Evolutionary conservation across 2,329 filamentous ascomycete species (phyloP), one percentile per base, ranked within the genome.

Genomic region (Fusarium scirpi): DNA sequence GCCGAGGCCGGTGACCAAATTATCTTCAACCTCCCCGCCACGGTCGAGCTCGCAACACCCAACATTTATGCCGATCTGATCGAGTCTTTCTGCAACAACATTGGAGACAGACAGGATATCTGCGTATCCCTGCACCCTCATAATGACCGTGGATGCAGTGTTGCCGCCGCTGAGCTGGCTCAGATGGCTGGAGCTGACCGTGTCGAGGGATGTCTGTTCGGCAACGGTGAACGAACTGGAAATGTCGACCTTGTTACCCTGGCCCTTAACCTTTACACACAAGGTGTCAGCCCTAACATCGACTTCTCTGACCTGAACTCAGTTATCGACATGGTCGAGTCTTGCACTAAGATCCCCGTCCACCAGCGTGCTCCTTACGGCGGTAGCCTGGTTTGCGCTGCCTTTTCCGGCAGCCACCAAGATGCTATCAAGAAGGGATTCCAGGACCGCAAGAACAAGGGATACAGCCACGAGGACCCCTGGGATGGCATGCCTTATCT

Each of bases 21-120:
- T 80, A 97, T 99, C 78, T 96, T 99, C 86, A 98, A 98, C 83
- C 86, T 99, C 54, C 95, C 96, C 1, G 95, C 96, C 3, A 99
- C 96, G 0, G 95, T 98, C 38, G 96, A 99, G 83, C 91, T 98
- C 90, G 84, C 93, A 1, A 98, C 96, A 1, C 94, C 94, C 34
- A 99, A 99, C 79, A 88, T 98, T 49, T 99, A 96, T 79, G 96
- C 96, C 52, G 96, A 99, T 78, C 92, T 97, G 83, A 93, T 99
- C 68, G 96, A 99, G 80, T 97, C 93, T 83, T 99, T 99, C 82
- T 97, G 94, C 84, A 89, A 86, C 55, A 87, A 95, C 78, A 94
- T 98, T 77, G 0, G 92, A 97, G 80, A 87, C 94, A 55, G 91
- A 97, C 76, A 96, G 94, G 83, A 87, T 97, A 53, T 93, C 90